Percentiles rank a stretch among this genome's conserved stretches.
phyloP scores from a whole-genome alignment of 257 asterid genomes.

The Solanum pennellii region DNA sequence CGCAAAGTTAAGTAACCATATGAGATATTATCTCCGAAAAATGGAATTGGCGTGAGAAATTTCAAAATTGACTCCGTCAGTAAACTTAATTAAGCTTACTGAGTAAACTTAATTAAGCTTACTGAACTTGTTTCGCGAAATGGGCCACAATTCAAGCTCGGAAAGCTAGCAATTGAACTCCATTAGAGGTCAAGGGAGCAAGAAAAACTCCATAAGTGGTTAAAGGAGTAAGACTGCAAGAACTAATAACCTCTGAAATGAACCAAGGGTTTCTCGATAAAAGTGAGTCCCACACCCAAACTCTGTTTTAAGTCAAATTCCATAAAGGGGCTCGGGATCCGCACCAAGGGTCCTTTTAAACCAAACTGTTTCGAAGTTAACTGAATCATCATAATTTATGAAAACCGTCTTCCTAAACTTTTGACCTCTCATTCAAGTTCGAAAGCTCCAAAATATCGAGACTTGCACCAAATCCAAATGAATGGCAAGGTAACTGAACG shows the following conservation, averaged over 20 bases:
- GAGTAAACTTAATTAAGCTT: not conserved
- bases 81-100: not conserved
- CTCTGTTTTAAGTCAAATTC: not conserved
- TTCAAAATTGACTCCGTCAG: not conserved
- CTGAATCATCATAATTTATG: not conserved
- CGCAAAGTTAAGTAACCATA: too few species aligned
- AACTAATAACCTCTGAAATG: not conserved
- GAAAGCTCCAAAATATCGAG: not conserved
- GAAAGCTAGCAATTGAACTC: not conserved
- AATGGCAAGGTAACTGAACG: not conserved
- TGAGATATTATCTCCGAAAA: too few species aligned
- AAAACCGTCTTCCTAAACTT: not conserved
- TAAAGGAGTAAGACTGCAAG: not conserved
- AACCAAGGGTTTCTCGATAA: too few species aligned
- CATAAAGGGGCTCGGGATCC: not conserved
- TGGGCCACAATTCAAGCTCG: not conserved
- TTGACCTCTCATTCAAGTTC: not conserved
- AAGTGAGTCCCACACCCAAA: not conserved
- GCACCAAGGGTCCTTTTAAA: not conserved
- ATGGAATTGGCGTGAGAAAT: fast-evolving
- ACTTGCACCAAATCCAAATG: not conserved
- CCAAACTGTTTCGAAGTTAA: not conserved
- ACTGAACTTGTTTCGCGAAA: not conserved
- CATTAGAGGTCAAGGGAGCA: too few species aligned
- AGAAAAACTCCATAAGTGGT: not conserved